Evolutionary conservation across 768 basidiomycete genomes (phyloP).

Genomic region (Cubamyces sp.): DNA sequence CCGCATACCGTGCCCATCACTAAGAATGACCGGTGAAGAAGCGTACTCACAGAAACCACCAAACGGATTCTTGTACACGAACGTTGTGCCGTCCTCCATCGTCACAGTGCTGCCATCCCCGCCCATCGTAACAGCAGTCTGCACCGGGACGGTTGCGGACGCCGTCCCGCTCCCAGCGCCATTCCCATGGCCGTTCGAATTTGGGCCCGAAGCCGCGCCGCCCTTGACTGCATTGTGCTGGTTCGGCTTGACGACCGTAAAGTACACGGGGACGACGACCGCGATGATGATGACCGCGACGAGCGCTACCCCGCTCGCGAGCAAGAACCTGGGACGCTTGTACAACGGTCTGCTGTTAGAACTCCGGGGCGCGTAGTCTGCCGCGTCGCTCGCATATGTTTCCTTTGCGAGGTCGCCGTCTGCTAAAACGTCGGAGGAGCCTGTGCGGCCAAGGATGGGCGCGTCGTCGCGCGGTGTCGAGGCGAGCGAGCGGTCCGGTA

Average conservation of each 20-base stretch:
- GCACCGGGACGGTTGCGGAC: constrained; percentile 2
- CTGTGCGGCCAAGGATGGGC: constrained; percentile 7
- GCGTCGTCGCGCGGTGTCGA: constrained; percentile 21
- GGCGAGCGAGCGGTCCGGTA: constrained; percentile 18
- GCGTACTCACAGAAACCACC: constrained; percentile 67
- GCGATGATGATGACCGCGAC: constrained; percentile 33
- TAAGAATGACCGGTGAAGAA: constrained; percentile 4
- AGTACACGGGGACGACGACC: constrained; percentile 36
- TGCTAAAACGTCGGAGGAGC: neutral
- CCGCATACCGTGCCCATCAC: neutral
- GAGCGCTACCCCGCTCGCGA: constrained; percentile 12
- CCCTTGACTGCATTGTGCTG: constrained; percentile 17
- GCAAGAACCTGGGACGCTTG: constrained; percentile 31
- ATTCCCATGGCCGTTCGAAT: neutral
- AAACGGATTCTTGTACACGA: constrained; percentile 78
- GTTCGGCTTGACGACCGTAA: constrained; percentile 31
- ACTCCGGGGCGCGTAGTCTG: neutral
- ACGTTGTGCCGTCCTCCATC: constrained; percentile 67
- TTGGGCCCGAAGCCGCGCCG: constrained; percentile 6
- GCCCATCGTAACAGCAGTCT: constrained; percentile 47
- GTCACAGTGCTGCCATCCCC: constrained; percentile 71
- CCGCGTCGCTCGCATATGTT: neutral
- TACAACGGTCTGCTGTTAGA: constrained; percentile 19
- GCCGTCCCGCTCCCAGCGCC: constrained; percentile 23
- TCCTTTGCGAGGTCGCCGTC: constrained; percentile 17